Evolutionary conservation across 75 land plant species (phyloP), one percentile per base, ranked within the genome.

Genomic region (Cunninghamia lanceolata): DNA sequence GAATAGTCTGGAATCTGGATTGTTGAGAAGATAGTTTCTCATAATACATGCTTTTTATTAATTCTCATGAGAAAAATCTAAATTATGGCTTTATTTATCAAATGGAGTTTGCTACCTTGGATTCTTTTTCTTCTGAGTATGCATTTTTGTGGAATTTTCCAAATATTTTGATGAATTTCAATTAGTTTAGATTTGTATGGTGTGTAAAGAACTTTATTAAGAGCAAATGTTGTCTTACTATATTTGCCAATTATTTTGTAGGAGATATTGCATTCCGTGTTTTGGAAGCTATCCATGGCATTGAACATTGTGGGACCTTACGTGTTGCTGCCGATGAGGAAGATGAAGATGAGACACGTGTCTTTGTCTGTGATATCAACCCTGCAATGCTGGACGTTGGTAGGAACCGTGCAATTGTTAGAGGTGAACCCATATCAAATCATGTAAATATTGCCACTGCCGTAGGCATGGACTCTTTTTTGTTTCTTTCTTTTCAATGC

Each of bases 231-330:
- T 83, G 10, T 83, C 84, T 83, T 56, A 83, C 30, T 17, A 34
- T 47, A n/a, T 74, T 34, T 74, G 25, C 9, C 25, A 6, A 17
- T n/a, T 30, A 9, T 40, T 63, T 86, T 87, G 83, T 86, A 98
- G 99, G 99, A 46, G 99, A 96, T 93, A 90, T 98, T 87, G 99
- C 99, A 84, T 96, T 98, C 86, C 91, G 94, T 83, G 95, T 98
- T 17, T 84, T 95, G 59, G 95, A 97, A 59, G 90, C 90, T 28
- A 86, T 97, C 78, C 91, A 93, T 84, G 88, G 85, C 40, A 84
- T 91, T 11, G 91, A 88, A 77, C 93, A 85, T 30, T 86, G 91
- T 75, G 90, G 90, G 82, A 56, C 86, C 21, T 89, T 70, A 43
- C 86, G 84, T 68, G 81, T 38, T 47, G 66, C 82, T 56, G 84